These are phyloP conservation scores for Petunia hybrid DNA, from an alignment of 305 asterid species.

Conservation along the genomic window DNA sequence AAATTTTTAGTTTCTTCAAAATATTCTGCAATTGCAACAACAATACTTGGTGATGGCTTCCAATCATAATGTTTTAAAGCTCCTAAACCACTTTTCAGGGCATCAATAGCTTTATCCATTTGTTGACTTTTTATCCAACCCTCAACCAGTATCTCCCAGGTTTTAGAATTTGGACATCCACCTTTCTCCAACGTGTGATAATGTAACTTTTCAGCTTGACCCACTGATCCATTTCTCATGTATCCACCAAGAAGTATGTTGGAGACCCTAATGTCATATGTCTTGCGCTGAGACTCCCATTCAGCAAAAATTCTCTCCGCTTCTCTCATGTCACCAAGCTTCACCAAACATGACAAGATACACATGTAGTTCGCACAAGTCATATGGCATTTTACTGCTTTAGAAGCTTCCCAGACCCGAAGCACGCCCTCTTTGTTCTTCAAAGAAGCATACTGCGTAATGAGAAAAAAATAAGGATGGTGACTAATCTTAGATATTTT, in stretches of 20 bases:
- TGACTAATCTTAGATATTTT: slow-evolving; percentile 42
- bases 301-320: slow-evolving; percentile 42
- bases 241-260: slow-evolving; percentile 52
- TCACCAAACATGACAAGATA: slow-evolving; percentile 48
- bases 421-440: slow-evolving; percentile 45
- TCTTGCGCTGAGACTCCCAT: slow-evolving; percentile 46
- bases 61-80: slow-evolving; percentile 38
- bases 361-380: slow-evolving; percentile 54
- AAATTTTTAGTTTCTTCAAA: slow-evolving; percentile 32
- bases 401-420: slow-evolving; percentile 46
- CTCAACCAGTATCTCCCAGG: slow-evolving; percentile 54
- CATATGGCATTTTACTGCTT: slow-evolving; percentile 32
- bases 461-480: slow-evolving; percentile 46
- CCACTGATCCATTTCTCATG: slow-evolving; percentile 41
- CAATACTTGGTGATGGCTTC: slow-evolving; percentile 44
- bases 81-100: slow-evolving; percentile 36
- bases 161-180: slow-evolving; percentile 50
- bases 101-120: slow-evolving; percentile 42
- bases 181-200: slow-evolving; percentile 41
- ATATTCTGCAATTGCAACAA: slow-evolving; percentile 38
- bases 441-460: slow-evolving; percentile 45
- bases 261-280: slow-evolving; percentile 49
- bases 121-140: slow-evolving; percentile 42
- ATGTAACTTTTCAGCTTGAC: slow-evolving; percentile 45
- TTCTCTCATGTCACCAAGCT: slow-evolving; percentile 42